Percentiles rank a stretch among this genome's conserved stretches.
phyloP scores from a whole-genome alignment of 2,329 filamentous ascomycete species.

The Calycina marina region DNA sequence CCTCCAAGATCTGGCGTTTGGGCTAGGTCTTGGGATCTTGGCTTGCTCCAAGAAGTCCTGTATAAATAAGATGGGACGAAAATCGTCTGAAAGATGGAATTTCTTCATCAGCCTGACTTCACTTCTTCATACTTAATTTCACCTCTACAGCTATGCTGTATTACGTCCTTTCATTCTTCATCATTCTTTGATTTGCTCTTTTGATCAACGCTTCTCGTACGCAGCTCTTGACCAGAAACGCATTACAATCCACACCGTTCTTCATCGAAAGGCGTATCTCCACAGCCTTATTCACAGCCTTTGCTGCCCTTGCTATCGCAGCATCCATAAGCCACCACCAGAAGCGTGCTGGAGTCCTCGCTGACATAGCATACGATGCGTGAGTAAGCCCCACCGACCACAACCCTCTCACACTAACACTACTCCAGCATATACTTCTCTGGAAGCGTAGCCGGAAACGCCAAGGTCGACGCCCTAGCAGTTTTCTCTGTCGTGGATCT shows the following conservation, averaged over 20 bases:
- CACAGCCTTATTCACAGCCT: conserved; percentile 7
- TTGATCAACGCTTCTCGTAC: not conserved
- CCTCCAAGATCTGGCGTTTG: no score
- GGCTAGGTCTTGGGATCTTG: no score
- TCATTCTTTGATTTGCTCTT: not conserved
- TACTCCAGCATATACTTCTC: conserved; percentile 34
- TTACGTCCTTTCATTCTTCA: not conserved
- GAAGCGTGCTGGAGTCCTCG: conserved; percentile 10
- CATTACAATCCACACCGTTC: not conserved
- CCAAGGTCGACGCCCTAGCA: conserved; percentile 35
- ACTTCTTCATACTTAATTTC: not conserved
- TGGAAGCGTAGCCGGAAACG: conserved; percentile 35
- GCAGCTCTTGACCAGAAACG: conserved; percentile 2
- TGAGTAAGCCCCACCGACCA: conserved; percentile 12
- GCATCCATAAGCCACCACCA: conserved; percentile 2
- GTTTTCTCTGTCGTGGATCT: conserved; percentile 37
- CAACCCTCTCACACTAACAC: not conserved
- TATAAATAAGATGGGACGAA: no score
- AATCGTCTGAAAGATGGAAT: no score
- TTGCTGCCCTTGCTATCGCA: conserved; percentile 6
- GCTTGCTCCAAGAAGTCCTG: no score
- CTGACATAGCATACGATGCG: conserved; percentile 10
- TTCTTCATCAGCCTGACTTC: no score
- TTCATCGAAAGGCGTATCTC: conserved; percentile 12
- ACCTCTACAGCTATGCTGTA: not conserved